Conservation (phyloP, 1,284 basidiomycete genomes). For the Leccinum glutinopallens region DNA sequence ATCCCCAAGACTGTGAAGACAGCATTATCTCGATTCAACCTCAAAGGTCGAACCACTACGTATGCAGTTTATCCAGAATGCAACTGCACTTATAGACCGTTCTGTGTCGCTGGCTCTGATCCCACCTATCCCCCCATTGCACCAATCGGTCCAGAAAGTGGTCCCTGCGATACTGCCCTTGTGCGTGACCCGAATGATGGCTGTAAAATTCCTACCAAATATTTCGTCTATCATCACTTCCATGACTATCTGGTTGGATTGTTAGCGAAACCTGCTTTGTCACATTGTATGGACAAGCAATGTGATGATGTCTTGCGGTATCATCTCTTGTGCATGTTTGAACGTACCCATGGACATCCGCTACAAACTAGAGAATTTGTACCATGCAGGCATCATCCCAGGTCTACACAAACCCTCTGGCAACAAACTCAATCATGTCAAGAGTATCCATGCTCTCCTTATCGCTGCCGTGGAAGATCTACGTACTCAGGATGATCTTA, state of each 20-base stretch:
- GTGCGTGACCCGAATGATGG: neutral
- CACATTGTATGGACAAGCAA: neutral
- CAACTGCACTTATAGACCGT: conserved; percentile 20
- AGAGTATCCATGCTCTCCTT: neutral
- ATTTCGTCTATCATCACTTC: neutral
- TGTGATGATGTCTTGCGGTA: neutral
- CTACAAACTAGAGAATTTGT: neutral
- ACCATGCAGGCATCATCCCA: neutral
- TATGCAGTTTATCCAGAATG: conserved; percentile 26
- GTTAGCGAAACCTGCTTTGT: neutral
- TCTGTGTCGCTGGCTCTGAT: no score
- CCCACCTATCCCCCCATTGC: neutral
- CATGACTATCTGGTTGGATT: neutral
- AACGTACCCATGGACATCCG: neutral
- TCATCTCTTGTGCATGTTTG: neutral
- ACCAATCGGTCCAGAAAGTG: neutral
- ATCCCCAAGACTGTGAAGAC: conserved; percentile 4
- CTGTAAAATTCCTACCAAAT: neutral
- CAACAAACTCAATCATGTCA: neutral
- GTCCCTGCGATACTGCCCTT: neutral
- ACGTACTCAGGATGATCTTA: neutral
- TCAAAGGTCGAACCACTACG: conserved; percentile 25
- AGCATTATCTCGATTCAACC: conserved; percentile 25
- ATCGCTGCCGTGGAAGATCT: neutral
- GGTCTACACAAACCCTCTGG: neutral